phyloP scores from a whole-genome alignment of 164 flowering plant genomes.

The Nymphaea thermarum region DNA sequence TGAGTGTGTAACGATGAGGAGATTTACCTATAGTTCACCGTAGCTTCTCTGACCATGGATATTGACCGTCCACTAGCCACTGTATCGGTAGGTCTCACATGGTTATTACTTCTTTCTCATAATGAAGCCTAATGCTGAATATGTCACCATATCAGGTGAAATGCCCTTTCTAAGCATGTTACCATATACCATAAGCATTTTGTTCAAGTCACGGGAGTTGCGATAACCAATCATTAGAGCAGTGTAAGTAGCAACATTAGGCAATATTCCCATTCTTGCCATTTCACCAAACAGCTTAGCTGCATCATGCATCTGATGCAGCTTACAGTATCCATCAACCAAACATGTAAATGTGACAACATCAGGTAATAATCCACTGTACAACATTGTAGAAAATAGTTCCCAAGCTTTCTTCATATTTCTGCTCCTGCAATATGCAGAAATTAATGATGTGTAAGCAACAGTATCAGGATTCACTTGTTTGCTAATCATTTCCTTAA shows the following conservation, averaged over 20 bases:
- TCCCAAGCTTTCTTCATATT: slow-evolving; percentile 29
- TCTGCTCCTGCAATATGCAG: slow-evolving; percentile 34
- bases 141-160: slow-evolving; percentile 16
- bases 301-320: slow-evolving; percentile 23
- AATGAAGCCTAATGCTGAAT: not conserved
- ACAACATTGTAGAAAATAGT: slow-evolving; percentile 27
- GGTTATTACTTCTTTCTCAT: not conserved
- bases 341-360: slow-evolving; percentile 44
- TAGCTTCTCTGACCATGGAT: too few relatives aligned
- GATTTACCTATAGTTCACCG: too few relatives aligned
- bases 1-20: too few relatives aligned
- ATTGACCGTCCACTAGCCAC: not conserved
- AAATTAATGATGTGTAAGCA: slow-evolving; percentile 41
- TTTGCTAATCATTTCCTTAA: slow-evolving; percentile 26
- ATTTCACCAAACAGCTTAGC: slow-evolving; percentile 21
- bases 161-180: slow-evolving; percentile 32
- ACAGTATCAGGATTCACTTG: slow-evolving; percentile 33
- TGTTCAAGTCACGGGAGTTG: slow-evolving; percentile 16
- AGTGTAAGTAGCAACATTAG: slow-evolving; percentile 30
- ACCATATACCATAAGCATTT: slow-evolving; percentile 17
- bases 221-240: slow-evolving; percentile 26
- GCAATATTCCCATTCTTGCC: slow-evolving; percentile 15
- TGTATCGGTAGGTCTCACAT: not conserved
- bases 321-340: slow-evolving; percentile 36
- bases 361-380: slow-evolving; percentile 21